A percentile compares a stretch with the other conserved stretches of the same genome.
phyloP scores from a whole-genome alignment of 768 basidiomycete genomes.

The Trametes villosa region DNA sequence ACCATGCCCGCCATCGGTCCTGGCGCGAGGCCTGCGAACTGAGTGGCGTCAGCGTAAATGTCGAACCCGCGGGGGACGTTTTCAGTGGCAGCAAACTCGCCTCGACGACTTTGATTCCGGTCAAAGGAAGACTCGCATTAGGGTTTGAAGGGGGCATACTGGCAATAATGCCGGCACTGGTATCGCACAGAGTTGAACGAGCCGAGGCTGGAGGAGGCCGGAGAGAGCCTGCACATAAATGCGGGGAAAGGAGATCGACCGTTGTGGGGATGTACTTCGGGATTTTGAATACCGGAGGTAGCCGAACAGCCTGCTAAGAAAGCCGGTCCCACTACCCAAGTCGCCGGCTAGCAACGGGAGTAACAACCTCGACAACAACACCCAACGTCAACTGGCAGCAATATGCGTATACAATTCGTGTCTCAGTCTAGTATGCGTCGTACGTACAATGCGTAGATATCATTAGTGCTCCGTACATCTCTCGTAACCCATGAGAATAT shows the following conservation, averaged over 20 bases:
- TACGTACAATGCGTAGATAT: background rate
- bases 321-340: background rate
- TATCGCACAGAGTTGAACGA: no score
- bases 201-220: no score
- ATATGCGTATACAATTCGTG: background rate
- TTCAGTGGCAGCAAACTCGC: background rate
- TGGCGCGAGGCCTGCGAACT: constrained; percentile 86
- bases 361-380: no score
- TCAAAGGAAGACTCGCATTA: constrained; percentile 14
- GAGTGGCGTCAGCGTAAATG: background rate
- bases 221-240: no score
- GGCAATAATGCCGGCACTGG: no score
- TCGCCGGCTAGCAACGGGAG: background rate
- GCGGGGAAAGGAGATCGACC: no score
- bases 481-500: background rate
- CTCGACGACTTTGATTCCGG: constrained; percentile 30
- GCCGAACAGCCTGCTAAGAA: background rate
- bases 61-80: background rate
- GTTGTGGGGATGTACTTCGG: no score
- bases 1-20: constrained; percentile 80
- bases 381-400: no score
- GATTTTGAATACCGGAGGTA: background rate
- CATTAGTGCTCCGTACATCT: background rate
- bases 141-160: background rate
- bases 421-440: background rate